These are phyloP conservation scores for Maudiozyma humilis DNA, from an alignment of 1,139 yeast species.

Conservation along the genomic window DNA sequence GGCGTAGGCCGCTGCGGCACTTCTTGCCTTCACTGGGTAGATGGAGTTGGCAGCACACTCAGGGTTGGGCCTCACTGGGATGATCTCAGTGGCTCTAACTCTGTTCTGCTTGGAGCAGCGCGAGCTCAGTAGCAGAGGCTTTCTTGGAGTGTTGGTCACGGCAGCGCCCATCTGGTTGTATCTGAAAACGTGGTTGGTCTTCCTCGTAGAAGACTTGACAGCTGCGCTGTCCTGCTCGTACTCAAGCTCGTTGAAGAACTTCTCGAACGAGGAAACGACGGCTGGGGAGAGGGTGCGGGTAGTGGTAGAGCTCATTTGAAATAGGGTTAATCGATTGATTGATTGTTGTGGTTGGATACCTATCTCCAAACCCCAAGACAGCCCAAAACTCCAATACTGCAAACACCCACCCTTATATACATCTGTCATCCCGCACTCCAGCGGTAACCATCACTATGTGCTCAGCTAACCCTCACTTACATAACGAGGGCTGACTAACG, in stretches of 20 bases:
- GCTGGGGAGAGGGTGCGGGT: too few species aligned
- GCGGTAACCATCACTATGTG: too few species aligned
- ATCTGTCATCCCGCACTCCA: too few species aligned
- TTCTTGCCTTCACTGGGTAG: not conserved
- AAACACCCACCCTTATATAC: too few species aligned
- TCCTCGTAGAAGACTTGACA: not conserved
- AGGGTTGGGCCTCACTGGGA: not conserved
- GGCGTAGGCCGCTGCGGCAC: not conserved
- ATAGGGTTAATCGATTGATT: too few species aligned
- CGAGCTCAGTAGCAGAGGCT: not conserved
- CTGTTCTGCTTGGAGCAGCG: slow-evolving; percentile 1
- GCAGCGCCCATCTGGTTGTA: not conserved
- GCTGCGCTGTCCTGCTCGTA: slow-evolving; percentile 1
- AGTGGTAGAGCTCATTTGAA: too few species aligned
- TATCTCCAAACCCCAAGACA: too few species aligned
- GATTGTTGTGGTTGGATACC: too few species aligned
- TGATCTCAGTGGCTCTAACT: not conserved
- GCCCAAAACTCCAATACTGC: not conserved
- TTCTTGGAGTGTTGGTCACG: not conserved
- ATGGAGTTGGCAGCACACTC: not conserved
- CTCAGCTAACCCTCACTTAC: too few species aligned
- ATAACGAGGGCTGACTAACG: too few species aligned
- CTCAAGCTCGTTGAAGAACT: slow-evolving; percentile 2
- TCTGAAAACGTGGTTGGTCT: too few species aligned
- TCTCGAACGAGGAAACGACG: not conserved